These are phyloP conservation scores for Verticillium longisporum DNA, from an alignment of 2,329 filamentous ascomycete genomes.

Conservation along the genomic window DNA sequence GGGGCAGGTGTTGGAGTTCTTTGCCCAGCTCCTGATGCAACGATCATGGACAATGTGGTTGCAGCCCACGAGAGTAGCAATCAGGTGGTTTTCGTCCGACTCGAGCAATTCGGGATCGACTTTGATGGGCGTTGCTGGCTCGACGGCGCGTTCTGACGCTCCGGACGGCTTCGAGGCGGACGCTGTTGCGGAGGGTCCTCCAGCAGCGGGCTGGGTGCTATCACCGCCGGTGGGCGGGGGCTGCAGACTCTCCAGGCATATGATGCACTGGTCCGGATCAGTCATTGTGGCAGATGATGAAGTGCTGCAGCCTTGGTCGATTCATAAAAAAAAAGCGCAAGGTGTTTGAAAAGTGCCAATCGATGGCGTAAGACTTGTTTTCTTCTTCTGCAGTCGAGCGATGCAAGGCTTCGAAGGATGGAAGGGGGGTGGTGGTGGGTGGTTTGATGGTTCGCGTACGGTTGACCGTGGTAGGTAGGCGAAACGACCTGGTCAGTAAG, in stretches of 20 bases:
- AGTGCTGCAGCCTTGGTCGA: constrained; percentile 28
- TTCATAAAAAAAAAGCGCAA: constrained; percentile 34
- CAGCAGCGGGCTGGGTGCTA: constrained; percentile 11
- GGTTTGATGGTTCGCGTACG: background rate
- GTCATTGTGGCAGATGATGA: constrained; percentile 37
- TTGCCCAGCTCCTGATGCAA: constrained; percentile 89
- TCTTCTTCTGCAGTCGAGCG: background rate
- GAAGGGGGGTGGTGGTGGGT: background rate
- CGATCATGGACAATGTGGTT: constrained; percentile 89
- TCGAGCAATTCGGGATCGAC: background rate
- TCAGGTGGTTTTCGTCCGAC: constrained; percentile 29
- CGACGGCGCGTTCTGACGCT: constrained; percentile 12
- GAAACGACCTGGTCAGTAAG: background rate
- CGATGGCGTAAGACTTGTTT: background rate
- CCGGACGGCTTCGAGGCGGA: background rate
- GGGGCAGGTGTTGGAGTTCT: constrained; percentile 94
- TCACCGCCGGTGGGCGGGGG: constrained; percentile 18
- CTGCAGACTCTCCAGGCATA: constrained; percentile 57
- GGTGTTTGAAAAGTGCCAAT: background rate
- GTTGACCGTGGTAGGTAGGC: background rate
- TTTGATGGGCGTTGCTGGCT: background rate
- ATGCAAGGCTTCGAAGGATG: background rate
- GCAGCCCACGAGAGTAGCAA: constrained; percentile 65
- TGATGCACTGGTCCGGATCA: constrained; percentile 61
- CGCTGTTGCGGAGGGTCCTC: constrained; percentile 12